Percentiles rank a stretch among this genome's conserved stretches.
These are phyloP conservation scores for Botrytis galanthina DNA, from an alignment of 2,329 filamentous ascomycete species.

Conservation along the genomic window DNA sequence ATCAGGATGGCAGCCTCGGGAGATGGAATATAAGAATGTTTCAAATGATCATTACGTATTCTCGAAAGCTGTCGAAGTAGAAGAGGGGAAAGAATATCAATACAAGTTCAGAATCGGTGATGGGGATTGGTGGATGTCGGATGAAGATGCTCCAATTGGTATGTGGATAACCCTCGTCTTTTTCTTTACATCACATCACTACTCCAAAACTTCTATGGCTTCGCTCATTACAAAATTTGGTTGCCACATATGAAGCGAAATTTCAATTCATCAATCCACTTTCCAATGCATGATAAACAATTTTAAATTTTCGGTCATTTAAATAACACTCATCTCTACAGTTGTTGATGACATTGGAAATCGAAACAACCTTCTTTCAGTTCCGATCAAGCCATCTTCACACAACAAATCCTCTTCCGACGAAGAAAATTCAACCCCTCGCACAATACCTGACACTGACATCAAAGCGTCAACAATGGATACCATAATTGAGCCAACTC, in stretches of 20 bases:
- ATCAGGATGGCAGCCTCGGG: conserved; percentile 63
- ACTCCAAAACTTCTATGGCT: neutral
- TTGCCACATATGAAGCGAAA: neutral
- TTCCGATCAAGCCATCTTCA: conserved; percentile 29
- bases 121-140: conserved; percentile 68
- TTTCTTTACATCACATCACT: conserved; percentile 1
- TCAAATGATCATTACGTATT: conserved; percentile 54
- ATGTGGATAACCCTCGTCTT: conserved; percentile 32
- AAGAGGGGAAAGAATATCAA: conserved; percentile 60
- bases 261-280: neutral
- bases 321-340: conserved; percentile 31
- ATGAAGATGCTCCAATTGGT: conserved; percentile 62
- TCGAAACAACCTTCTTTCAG: conserved; percentile 50
- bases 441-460: conserved; percentile 6
- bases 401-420: conserved; percentile 8
- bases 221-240: neutral
- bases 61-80: conserved; percentile 52
- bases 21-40: conserved; percentile 58
- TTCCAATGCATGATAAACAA: neutral
- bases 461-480: conserved; percentile 4
- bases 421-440: conserved; percentile 12
- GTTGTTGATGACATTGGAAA: conserved; percentile 52
- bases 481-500: neutral
- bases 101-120: conserved; percentile 72
- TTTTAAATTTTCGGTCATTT: neutral